These are phyloP conservation scores for Pyrrhoderma lamaoense DNA, from an alignment of 1,284 basidiomycete genomes.

Conservation along the genomic window DNA sequence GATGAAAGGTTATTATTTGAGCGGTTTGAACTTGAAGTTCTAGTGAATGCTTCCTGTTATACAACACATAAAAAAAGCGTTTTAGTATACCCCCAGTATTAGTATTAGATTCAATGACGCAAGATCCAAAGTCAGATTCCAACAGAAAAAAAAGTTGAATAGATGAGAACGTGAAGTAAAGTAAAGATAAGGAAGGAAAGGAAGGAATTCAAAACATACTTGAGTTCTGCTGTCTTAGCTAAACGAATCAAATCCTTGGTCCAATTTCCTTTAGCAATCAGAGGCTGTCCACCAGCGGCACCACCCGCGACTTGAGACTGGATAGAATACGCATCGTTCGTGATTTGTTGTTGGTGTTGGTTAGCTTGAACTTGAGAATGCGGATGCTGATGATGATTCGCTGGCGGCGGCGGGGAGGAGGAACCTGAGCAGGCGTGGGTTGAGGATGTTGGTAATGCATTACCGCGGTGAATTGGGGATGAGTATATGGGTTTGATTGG, in stretches of 20 bases:
- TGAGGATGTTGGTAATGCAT: constrained; percentile 2
- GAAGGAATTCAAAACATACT: constrained; percentile 38
- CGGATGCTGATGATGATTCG: constrained; percentile 4
- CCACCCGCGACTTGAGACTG: neutral
- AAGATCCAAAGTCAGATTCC: neutral
- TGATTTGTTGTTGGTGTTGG: neutral
- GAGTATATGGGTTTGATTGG: constrained; percentile 1
- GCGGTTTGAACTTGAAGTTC: constrained; percentile 76
- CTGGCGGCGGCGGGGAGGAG: neutral
- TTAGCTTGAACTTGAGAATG: neutral
- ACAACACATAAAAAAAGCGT: constrained; percentile 1
- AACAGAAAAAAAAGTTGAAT: neutral
- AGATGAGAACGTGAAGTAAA: too few species aligned
- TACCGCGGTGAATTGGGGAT: neutral
- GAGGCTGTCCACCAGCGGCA: constrained; percentile 27
- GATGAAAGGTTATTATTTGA: constrained; percentile 76
- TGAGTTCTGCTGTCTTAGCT: constrained; percentile 75
- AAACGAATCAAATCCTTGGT: constrained; percentile 75
- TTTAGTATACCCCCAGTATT: neutral
- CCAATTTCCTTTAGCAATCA: constrained; percentile 74
- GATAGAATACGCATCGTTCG: neutral
- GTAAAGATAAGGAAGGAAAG: too few species aligned
- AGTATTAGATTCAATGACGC: too few species aligned
- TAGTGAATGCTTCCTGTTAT: constrained; percentile 67
- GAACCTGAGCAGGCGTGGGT: neutral